Evolutionary conservation across 495 filamentous ascomycete genomes (phyloP).

Genomic region (Oleoguttula mirabilis): DNA sequence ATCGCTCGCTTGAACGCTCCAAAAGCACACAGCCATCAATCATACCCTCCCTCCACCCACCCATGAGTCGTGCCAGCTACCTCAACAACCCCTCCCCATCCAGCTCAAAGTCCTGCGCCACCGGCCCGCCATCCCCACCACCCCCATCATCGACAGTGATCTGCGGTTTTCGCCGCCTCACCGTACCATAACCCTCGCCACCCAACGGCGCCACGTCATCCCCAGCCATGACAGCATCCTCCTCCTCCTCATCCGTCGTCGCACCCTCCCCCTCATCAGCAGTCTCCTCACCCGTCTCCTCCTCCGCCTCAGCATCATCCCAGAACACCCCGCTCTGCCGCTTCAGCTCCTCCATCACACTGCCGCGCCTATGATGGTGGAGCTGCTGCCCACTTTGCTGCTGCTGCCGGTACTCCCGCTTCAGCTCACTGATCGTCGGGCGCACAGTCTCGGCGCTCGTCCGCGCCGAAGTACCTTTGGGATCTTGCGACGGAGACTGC

Average conservation of each 20-base stretch:
- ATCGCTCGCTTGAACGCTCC: too few species aligned
- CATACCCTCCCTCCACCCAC: too few species aligned
- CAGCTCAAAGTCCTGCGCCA: too few species aligned
- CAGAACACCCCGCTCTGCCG: conserved; percentile 53
- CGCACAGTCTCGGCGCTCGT: conserved; percentile 2
- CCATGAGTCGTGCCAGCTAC: too few species aligned
- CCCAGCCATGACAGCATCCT: neutral
- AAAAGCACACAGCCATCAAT: too few species aligned
- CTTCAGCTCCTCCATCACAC: conserved; percentile 46
- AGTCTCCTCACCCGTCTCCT: neutral
- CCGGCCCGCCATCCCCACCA: too few species aligned
- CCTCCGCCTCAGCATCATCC: conserved; percentile 37
- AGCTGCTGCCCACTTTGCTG: too few species aligned
- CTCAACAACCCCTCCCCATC: too few species aligned
- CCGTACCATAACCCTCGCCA: neutral
- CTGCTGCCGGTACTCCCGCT: too few species aligned
- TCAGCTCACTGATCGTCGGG: conserved; percentile 1
- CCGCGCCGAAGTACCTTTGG: too few species aligned
- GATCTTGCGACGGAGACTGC: too few species aligned
- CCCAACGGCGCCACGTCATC: neutral
- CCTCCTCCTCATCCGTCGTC: conserved; percentile 4
- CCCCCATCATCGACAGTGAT: neutral
- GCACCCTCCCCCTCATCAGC: neutral
- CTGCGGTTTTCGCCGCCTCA: neutral
- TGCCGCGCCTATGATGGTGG: conserved; percentile 21